Evolutionary conservation across 2,329 filamentous ascomycete species (phyloP).

Genomic region (Colletotrichum sp.): DNA sequence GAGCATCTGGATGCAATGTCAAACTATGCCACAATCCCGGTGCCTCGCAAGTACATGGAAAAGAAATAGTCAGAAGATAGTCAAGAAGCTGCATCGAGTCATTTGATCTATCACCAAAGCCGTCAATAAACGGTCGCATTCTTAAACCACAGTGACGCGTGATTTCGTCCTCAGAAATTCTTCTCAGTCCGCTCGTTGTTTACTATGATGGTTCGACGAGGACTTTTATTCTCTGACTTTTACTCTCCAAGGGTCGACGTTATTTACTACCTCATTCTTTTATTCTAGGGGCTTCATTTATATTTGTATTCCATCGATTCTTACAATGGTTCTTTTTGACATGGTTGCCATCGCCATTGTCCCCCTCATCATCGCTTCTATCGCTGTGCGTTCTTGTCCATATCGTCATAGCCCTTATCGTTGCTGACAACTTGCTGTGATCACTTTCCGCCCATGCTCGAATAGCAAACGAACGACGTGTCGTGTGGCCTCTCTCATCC

Average conservation of each 20-base stretch:
- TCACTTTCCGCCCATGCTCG: not conserved
- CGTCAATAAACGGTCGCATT: not conserved
- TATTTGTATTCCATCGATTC: not conserved
- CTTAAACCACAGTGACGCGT: not conserved
- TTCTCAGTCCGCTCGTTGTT: not conserved
- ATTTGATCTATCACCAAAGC: not conserved
- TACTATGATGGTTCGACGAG: not conserved
- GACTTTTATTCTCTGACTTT: not conserved
- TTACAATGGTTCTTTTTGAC: not conserved
- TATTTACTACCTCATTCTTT: not conserved
- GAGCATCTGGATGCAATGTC: not conserved
- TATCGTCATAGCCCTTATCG: not conserved
- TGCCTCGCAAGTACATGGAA: not conserved
- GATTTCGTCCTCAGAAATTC: not conserved
- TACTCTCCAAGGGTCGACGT: not conserved
- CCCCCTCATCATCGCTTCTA: no score
- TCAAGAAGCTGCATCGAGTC: not conserved
- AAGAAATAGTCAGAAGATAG: not conserved
- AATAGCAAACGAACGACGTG: not conserved
- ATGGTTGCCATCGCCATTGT: not conserved
- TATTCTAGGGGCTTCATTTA: not conserved
- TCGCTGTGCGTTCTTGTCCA: no score
- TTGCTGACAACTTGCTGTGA: not conserved
- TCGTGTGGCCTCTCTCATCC: not conserved
- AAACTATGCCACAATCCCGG: not conserved